Evolutionary conservation across 225 moss, liverwort and hornwort species (phyloP).

Genomic region (Straminergon stramineum): DNA sequence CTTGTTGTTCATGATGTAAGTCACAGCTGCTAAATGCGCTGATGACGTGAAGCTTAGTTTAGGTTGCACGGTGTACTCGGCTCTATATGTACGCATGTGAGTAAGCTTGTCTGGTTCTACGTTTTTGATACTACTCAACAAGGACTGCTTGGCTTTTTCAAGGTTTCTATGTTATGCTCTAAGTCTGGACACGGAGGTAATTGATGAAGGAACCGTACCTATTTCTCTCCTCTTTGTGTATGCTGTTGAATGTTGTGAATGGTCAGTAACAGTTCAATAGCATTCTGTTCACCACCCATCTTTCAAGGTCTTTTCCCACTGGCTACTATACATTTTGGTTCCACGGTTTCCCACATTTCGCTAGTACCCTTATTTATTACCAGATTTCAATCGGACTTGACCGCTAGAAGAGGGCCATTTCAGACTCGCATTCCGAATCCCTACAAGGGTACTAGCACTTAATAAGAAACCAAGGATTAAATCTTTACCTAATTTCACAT

Average conservation of each 20-base stretch:
- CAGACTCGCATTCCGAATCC: not conserved
- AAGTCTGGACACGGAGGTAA: not conserved
- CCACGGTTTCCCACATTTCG: not conserved
- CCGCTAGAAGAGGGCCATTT: not conserved
- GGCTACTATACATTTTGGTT: not conserved
- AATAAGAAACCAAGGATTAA: not conserved
- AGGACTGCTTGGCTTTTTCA: not conserved
- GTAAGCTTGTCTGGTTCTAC: not conserved
- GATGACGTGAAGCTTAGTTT: not conserved
- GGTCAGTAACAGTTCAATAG: not conserved
- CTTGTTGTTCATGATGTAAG: not conserved
- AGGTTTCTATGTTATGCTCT: not conserved
- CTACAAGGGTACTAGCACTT: not conserved
- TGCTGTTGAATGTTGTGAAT: not conserved
- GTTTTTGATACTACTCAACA: not conserved
- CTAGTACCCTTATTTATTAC: not conserved
- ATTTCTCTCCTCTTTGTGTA: not conserved
- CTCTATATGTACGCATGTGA: not conserved
- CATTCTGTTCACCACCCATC: not conserved
- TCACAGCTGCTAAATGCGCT: not conserved
- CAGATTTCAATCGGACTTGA: not conserved
- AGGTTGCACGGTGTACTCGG: too few relatives aligned
- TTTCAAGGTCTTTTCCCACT: not conserved
- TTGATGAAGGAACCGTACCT: not conserved
- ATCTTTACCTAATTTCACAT: not conserved